A percentile compares a stretch with the other conserved stretches of the same genome.
Conservation (phyloP, 2,329 filamentous ascomycete species). For the Pseudocercospora ulei region DNA sequence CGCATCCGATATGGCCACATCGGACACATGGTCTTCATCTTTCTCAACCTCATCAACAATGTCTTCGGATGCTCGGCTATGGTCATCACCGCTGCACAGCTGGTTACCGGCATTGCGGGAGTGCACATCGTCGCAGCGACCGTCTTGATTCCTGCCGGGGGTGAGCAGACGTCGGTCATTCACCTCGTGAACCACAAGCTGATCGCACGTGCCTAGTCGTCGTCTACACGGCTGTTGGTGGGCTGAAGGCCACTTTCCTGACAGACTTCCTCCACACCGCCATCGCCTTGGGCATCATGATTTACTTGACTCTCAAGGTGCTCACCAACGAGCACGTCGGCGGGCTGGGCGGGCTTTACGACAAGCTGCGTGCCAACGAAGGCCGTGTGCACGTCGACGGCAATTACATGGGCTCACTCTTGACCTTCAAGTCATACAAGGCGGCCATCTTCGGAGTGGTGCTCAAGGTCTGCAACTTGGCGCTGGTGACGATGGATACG, state of each 20-base stretch:
- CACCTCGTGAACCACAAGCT: background rate
- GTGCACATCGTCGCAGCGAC: constrained; percentile 43
- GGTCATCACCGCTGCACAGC: constrained; percentile 27
- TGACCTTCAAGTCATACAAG: constrained; percentile 42
- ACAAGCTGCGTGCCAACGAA: constrained; percentile 40
- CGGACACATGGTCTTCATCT: constrained; percentile 26
- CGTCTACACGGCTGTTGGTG: constrained; percentile 42
- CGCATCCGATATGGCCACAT: constrained; percentile 33
- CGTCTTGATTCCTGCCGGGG: constrained; percentile 41
- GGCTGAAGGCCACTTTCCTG: constrained; percentile 43
- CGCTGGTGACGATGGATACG: constrained; percentile 45
- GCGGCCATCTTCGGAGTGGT: constrained; percentile 38
- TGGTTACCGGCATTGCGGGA: constrained; percentile 35
- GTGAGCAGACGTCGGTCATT: constrained; percentile 26
- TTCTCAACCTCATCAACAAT: constrained; percentile 29
- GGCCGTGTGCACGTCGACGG: constrained; percentile 36
- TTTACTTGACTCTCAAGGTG: constrained; percentile 43
- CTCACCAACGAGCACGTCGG: constrained; percentile 39
- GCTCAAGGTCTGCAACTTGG: constrained; percentile 44
- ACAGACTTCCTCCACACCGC: constrained; percentile 44
- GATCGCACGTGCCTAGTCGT: constrained; percentile 33
- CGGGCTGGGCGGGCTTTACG: constrained; percentile 39
- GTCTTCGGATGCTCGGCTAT: constrained; percentile 36
- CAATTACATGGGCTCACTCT: constrained; percentile 42
- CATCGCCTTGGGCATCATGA: constrained; percentile 42